phyloP scores from a whole-genome alignment of 257 asterid species.

The Gardenia jasminoides region DNA sequence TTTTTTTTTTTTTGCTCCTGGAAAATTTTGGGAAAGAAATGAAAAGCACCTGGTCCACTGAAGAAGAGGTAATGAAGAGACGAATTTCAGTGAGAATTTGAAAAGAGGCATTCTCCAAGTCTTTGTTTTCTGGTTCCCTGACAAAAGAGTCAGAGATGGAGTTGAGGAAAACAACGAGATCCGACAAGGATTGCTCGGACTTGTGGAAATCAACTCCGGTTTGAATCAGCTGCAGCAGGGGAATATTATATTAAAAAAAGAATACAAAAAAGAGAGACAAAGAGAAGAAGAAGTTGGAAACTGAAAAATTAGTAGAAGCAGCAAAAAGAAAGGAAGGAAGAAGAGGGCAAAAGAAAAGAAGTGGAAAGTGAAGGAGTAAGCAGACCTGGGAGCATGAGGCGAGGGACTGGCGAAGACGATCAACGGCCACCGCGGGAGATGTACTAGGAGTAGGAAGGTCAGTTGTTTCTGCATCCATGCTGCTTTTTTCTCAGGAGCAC shows the following conservation, averaged over 20 bases:
- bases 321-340: not conserved
- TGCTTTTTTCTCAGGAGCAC: no score
- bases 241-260: not conserved
- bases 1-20: no score
- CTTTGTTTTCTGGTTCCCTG: slow-evolving; percentile 26
- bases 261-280: no score
- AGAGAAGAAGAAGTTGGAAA: no score
- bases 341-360: not conserved
- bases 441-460: no score
- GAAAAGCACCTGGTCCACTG: slow-evolving; percentile 48
- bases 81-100: slow-evolving; percentile 53
- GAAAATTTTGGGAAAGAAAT: no score
- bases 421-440: not conserved
- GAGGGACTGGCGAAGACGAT: slow-evolving; percentile 44
- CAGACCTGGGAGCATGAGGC: slow-evolving; percentile 48
- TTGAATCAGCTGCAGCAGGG: slow-evolving; percentile 44
- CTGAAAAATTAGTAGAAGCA: not conserved
- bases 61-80: slow-evolving; percentile 37
- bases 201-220: slow-evolving; percentile 44
- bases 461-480: no score
- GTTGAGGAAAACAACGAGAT: slow-evolving; percentile 50
- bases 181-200: slow-evolving; percentile 40
- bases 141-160: slow-evolving; percentile 39
- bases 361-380: not conserved
- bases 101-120: slow-evolving; percentile 32